phyloP scores from a whole-genome alignment of 2,329 filamentous ascomycete species.

The Xylaria sp. region DNA sequence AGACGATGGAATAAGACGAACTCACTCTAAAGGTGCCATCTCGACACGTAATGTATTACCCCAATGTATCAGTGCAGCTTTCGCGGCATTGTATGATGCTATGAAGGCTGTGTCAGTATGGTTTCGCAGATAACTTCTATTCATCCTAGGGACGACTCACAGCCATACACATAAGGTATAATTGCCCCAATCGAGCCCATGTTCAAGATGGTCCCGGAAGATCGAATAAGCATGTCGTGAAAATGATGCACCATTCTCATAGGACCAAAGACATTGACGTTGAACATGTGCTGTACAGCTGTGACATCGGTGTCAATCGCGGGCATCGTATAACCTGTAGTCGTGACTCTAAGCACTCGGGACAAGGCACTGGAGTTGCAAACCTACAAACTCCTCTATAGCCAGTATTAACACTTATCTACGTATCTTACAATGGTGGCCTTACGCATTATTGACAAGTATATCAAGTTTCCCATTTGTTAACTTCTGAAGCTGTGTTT shows the following conservation, averaged over 20 bases:
- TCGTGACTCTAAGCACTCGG: no score
- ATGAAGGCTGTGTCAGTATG: no score
- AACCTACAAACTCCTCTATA: no score
- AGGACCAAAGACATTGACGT: not conserved
- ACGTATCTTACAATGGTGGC: not conserved
- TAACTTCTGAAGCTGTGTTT: not conserved
- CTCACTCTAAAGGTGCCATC: constrained; percentile 29
- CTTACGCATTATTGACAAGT: constrained; percentile 36
- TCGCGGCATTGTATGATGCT: constrained; percentile 46
- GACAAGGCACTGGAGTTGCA: no score
- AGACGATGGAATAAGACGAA: not conserved
- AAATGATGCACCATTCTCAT: constrained; percentile 4
- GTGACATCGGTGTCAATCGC: not conserved
- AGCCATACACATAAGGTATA: constrained; percentile 43
- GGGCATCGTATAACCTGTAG: not conserved
- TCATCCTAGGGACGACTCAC: constrained; percentile 9
- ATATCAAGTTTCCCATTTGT: constrained; percentile 29
- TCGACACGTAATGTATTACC: constrained; percentile 41
- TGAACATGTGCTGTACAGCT: not conserved
- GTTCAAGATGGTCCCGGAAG: constrained; percentile 44
- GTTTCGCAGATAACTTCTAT: no score
- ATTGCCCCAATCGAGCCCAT: constrained; percentile 47
- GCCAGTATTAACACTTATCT: not conserved
- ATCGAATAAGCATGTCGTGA: constrained; percentile 38
- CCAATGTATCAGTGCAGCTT: constrained; percentile 45